Evolutionary conservation across 345 rosid species (phyloP).

Genomic region (Eucalyptus cloeziana): DNA sequence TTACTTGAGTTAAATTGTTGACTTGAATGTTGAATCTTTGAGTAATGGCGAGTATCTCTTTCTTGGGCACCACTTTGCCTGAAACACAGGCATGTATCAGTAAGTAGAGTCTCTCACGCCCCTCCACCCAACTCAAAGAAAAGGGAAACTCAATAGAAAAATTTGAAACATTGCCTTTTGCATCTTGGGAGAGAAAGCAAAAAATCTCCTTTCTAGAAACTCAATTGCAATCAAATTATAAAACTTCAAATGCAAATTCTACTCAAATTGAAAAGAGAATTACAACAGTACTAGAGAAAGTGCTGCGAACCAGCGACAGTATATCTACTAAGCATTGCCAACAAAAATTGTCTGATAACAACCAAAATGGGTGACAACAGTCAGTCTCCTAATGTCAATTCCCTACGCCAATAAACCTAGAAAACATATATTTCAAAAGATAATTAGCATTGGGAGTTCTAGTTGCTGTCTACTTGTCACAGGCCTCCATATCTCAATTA

Average conservation of each 20-base stretch:
- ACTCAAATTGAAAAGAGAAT: neutral
- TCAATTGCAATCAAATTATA: neutral
- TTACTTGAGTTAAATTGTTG: slow-evolving; percentile 90
- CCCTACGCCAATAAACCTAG: neutral
- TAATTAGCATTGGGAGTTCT: neutral
- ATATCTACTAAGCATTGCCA: neutral
- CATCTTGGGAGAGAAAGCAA: neutral
- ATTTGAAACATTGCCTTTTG: neutral
- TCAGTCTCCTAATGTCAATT: neutral
- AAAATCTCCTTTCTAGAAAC: neutral
- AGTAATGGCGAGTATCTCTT: slow-evolving; percentile 41
- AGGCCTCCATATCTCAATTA: neutral
- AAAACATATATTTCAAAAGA: neutral
- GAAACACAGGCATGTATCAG: neutral
- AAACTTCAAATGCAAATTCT: neutral
- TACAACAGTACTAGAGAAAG: neutral
- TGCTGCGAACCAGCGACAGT: neutral
- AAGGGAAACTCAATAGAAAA: neutral
- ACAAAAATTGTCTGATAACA: neutral
- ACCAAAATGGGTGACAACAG: neutral
- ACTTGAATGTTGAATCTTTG: slow-evolving; percentile 88
- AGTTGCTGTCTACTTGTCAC: neutral
- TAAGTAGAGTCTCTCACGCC: neutral
- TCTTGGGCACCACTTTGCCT: slow-evolving; percentile 57
- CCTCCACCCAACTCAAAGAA: neutral